Base-by-base conservation (phyloP, 192 early-diverging fungal genomes). In the Oehlia diaphana region DNA sequence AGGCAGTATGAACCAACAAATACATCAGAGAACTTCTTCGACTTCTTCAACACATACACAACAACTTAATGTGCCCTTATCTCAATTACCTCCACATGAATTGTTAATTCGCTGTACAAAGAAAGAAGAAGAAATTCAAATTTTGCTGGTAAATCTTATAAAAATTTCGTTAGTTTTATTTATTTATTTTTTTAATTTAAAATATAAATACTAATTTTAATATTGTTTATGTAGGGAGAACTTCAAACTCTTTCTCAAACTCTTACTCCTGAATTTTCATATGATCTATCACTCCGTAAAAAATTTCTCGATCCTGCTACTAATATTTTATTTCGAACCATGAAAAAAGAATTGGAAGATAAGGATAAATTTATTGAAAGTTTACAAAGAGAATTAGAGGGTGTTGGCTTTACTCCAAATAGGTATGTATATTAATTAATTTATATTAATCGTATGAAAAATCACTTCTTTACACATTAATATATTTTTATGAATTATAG, bases 301-400 rank as follows among this genome's bases (percentile, higher is more conserved):
- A 64, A 70, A 39, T 80, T 80, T 53, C 71, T 83, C 35, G 82
- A 83, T 37, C 82, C 82, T 28, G 82, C 82, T 23, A 79, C 80
- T 58, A 75, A 80, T 72, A 44, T 61, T 23, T 71, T 83, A 69
- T 80, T 83, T 62, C 42, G 70, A n/a, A 80, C 77, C 9, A 72
- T 83, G 73, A 79, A 76, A 63, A 76, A 83, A 44, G 78, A 83
- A 13, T 14, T 83, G 28, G 79, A 83, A n/a, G 82, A 80, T 19
- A 80, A 80, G 70, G 31, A 74, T 33, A 80, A 69, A 7, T 44
- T 72, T 4, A 76, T 83, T 42, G 68, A 79, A 26, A 49, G 69
- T 33, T 74, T 79, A 63, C 72, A 74, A 70, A 33, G 39, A 14
- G 82, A 83, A 58, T 77, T 83, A 21, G 79, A 80, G n/a, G 78